phyloP scores from a whole-genome alignment of 1,284 basidiomycete species.

The Pulveroboletus sp. region DNA sequence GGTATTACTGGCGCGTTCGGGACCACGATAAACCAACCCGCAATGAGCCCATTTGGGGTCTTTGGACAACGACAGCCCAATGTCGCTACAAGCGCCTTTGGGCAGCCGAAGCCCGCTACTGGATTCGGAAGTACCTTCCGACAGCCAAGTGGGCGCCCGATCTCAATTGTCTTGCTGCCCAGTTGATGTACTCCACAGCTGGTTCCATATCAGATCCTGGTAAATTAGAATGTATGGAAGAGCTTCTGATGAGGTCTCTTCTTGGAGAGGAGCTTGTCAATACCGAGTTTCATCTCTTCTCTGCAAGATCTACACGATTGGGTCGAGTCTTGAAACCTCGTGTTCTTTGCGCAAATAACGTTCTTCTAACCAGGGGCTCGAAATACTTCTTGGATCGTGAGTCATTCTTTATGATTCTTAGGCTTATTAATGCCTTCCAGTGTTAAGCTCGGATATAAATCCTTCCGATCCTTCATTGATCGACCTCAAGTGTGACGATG shows the following conservation, averaged over 20 bases:
- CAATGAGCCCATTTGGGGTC: slow-evolving; percentile 28
- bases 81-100: slow-evolving; percentile 33
- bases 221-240: slow-evolving; percentile 16
- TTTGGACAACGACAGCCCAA: slow-evolving; percentile 39
- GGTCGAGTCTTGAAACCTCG: slow-evolving; percentile 18
- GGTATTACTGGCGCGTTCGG: slow-evolving; percentile 41
- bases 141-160: slow-evolving; percentile 27
- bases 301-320: slow-evolving; percentile 17
- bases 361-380: slow-evolving; percentile 23
- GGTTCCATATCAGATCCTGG: slow-evolving; percentile 2
- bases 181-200: slow-evolving; percentile 8
- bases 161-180: not conserved
- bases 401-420: not conserved
- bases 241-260: slow-evolving; percentile 30
- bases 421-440: slow-evolving; percentile 19
- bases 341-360: slow-evolving; percentile 27
- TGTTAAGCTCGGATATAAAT: slow-evolving; percentile 18
- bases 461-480: slow-evolving; percentile 16
- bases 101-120: slow-evolving; percentile 40
- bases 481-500: slow-evolving; percentile 16
- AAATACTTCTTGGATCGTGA: slow-evolving; percentile 28
- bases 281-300: slow-evolving; percentile 35
- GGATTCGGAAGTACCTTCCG: slow-evolving; percentile 43
- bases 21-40: slow-evolving; percentile 27
- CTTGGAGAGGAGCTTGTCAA: slow-evolving; percentile 31